These are phyloP conservation scores for Crithidia expoeki DNA, from an alignment of 208 protist genomes.

Conservation along the genomic window DNA sequence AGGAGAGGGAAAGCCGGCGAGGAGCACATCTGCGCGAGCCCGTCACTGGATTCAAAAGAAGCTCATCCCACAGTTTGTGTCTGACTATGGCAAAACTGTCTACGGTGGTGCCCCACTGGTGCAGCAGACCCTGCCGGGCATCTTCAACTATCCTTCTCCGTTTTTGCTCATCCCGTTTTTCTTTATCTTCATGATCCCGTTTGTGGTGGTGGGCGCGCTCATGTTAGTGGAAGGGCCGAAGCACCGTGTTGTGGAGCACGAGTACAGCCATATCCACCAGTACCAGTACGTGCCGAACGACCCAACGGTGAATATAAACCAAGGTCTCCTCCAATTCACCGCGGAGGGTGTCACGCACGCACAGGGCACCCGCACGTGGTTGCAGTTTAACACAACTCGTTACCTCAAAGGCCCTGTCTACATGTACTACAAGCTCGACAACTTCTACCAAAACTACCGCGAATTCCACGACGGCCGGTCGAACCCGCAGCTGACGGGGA, in stretches of 20 bases:
- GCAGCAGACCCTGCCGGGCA: conserved; percentile 78
- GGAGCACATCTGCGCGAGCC: conserved; percentile 3
- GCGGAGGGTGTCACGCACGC: conserved; percentile 49
- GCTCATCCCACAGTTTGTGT: conserved; percentile 41
- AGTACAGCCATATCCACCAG: conserved; percentile 70
- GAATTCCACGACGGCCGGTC: conserved; percentile 86
- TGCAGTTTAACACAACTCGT: conserved; percentile 53
- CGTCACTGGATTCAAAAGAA: conserved; percentile 31
- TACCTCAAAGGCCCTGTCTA: conserved; percentile 93
- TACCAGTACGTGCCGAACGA: conserved; percentile 83
- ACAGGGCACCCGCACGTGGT: conserved; percentile 77
- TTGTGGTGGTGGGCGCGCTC: conserved; percentile 47
- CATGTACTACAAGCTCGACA: conserved; percentile 96
- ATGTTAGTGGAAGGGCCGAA: conserved; percentile 43
- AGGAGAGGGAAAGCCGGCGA: not conserved
- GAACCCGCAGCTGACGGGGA: conserved; percentile 66
- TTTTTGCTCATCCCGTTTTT: conserved; percentile 59
- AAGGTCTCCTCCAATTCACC: conserved; percentile 62
- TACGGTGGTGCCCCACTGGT: conserved; percentile 76
- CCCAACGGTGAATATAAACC: conserved; percentile 66
- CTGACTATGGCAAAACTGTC: conserved; percentile 64
- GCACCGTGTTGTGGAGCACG: conserved; percentile 37
- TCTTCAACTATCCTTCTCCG: conserved; percentile 61
- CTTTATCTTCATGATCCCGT: conserved; percentile 56
- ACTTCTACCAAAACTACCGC: conserved; percentile 98